Conservation (phyloP, 805 yeast species). For the Wickerhamomyces hampshirensis region DNA sequence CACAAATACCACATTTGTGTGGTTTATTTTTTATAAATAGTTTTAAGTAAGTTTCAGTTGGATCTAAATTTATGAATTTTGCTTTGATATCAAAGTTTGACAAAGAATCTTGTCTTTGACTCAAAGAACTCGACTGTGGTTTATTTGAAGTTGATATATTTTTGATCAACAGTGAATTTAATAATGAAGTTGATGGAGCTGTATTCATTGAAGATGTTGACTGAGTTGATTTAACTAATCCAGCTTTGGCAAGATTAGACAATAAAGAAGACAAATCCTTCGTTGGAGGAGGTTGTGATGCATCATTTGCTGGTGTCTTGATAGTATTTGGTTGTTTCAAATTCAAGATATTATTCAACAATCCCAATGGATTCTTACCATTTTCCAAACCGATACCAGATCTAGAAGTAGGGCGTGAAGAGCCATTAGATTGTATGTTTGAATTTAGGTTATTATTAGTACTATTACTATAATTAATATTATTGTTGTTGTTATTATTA, state of each 20-base stretch:
- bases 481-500: too few relatives aligned
- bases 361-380: slow-evolving; percentile 13
- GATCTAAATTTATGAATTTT: slow-evolving; percentile 29
- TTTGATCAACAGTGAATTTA: slow-evolving; percentile 7
- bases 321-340: slow-evolving; percentile 8
- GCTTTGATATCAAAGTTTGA: slow-evolving; percentile 24
- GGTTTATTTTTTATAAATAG: slow-evolving; percentile 37
- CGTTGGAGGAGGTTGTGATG: slow-evolving; percentile 7
- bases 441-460: too few relatives aligned
- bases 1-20: slow-evolving; percentile 84
- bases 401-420: too few relatives aligned
- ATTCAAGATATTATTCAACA: slow-evolving; percentile 18
- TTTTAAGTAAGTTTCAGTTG: slow-evolving; percentile 35
- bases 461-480: too few relatives aligned
- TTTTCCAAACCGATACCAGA: too few relatives aligned
- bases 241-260: slow-evolving; percentile 15
- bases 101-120: slow-evolving; percentile 2
- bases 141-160: not conserved
- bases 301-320: slow-evolving; percentile 4
- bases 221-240: slow-evolving; percentile 15
- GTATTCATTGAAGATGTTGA: slow-evolving; percentile 2
- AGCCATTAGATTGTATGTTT: too few relatives aligned
- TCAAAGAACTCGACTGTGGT: not conserved
- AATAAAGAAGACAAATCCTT: slow-evolving; percentile 16
- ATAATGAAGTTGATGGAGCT: slow-evolving; percentile 4